Evolutionary conservation across 2,329 filamentous ascomycete genomes (phyloP).

Genomic region (Dothideomycetes sp.): DNA sequence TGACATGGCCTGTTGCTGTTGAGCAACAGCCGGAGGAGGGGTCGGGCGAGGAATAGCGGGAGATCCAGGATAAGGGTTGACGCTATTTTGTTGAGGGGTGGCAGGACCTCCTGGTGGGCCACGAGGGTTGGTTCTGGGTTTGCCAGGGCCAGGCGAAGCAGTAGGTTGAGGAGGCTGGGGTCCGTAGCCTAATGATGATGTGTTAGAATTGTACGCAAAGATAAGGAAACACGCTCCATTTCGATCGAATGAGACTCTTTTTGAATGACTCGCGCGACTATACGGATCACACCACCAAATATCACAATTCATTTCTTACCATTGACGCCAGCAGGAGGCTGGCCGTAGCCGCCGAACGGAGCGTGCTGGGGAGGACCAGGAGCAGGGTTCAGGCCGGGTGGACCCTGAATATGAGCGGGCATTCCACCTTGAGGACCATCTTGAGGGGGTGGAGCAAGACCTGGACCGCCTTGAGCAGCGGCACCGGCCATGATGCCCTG

Average conservation of each 20-base stretch:
- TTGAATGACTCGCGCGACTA: not conserved
- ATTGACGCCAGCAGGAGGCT: constrained; percentile 55
- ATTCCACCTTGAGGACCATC: constrained; percentile 50
- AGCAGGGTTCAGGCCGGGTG: constrained; percentile 52
- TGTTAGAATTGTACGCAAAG: constrained; percentile 13
- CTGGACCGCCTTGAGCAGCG: constrained; percentile 71
- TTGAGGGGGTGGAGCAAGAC: constrained; percentile 61
- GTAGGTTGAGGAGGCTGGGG: constrained; percentile 76
- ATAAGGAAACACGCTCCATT: not conserved
- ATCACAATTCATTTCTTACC: constrained; percentile 34
- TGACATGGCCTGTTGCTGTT: constrained; percentile 25
- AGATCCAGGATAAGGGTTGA: constrained; percentile 79
- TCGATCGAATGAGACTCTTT: not conserved
- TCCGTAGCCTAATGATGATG: constrained; percentile 54
- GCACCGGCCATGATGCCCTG: constrained; percentile 91
- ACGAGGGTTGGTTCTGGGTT: constrained; percentile 52
- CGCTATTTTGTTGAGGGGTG: constrained; percentile 85
- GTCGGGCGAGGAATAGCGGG: constrained; percentile 83
- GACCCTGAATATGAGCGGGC: constrained; percentile 60
- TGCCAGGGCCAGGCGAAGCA: constrained; percentile 75
- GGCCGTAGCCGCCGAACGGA: constrained; percentile 56
- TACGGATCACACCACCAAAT: not conserved
- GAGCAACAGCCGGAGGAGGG: constrained; percentile 43
- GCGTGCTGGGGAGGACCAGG: constrained; percentile 55
- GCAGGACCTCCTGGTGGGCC: constrained; percentile 57